Evolutionary conservation across 148 eudicot genomes (phyloP).

Genomic region (Persicaria tinctoria): DNA sequence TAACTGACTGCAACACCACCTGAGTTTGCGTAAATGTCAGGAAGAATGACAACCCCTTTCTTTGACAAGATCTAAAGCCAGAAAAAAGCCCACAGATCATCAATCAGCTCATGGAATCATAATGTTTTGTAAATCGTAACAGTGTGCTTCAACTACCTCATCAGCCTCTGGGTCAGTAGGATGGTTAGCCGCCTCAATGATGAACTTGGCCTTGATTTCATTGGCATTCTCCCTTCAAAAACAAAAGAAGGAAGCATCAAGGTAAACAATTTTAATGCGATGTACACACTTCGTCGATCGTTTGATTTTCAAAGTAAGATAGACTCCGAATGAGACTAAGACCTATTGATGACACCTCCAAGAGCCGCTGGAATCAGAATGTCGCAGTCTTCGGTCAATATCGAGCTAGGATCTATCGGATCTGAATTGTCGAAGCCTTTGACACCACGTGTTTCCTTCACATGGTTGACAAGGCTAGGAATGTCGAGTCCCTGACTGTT

Average conservation of each 20-base stretch:
- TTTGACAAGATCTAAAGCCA: slow-evolving; percentile 47
- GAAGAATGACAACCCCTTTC: slow-evolving; percentile 90
- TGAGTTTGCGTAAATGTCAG: slow-evolving; percentile 91
- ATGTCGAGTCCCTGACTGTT: slow-evolving; percentile 75
- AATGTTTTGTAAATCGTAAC: too few relatives aligned
- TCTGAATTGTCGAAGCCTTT: slow-evolving; percentile 69
- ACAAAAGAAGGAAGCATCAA: slow-evolving; percentile 7
- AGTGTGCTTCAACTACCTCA: slow-evolving; percentile 37
- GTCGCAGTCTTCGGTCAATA: slow-evolving; percentile 89
- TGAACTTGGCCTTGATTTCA: slow-evolving; percentile 83
- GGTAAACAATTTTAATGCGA: not conserved
- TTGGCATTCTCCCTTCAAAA: slow-evolving; percentile 75
- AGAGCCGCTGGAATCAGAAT: slow-evolving; percentile 98
- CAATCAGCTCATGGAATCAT: too few relatives aligned
- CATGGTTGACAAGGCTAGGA: slow-evolving; percentile 60
- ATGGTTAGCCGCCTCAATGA: slow-evolving; percentile 95
- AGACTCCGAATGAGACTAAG: not conserved
- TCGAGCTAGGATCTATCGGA: slow-evolving; percentile 49
- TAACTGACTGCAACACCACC: slow-evolving; percentile 99
- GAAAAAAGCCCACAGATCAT: too few relatives aligned
- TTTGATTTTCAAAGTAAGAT: too few relatives aligned
- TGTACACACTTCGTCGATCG: too few relatives aligned
- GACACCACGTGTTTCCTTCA: slow-evolving; percentile 60
- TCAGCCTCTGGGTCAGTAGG: slow-evolving; percentile 99
- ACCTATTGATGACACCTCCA: slow-evolving; percentile 96